Evolutionary conservation across 129 eudicot species (phyloP).

Genomic region (Arctium lappa): DNA sequence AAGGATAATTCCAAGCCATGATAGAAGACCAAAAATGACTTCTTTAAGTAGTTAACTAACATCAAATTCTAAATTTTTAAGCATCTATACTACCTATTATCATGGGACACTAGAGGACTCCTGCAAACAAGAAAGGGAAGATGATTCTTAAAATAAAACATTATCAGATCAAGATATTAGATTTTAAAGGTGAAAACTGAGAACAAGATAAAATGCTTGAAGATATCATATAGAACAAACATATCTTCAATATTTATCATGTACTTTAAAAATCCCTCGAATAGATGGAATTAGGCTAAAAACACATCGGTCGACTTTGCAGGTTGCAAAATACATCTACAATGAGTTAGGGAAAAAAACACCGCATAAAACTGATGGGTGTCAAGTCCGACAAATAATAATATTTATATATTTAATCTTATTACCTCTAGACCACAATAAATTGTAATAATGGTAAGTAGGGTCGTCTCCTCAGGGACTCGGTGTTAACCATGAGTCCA

Average conservation of each 20-base stretch:
- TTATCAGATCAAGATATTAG: constrained; percentile 12
- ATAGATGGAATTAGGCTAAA: too few relatives aligned
- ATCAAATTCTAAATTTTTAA: constrained; percentile 21
- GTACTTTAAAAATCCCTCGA: too few relatives aligned
- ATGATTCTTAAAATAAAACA: neutral
- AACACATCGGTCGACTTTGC: too few relatives aligned
- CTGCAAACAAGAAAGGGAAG: neutral
- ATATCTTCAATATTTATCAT: neutral
- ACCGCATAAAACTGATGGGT: too few relatives aligned
- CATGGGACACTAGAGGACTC: neutral
- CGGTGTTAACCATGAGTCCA: too few relatives aligned
- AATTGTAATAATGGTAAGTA: too few relatives aligned
- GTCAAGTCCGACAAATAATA: too few relatives aligned
- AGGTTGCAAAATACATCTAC: too few relatives aligned
- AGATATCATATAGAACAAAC: neutral
- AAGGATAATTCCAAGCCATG: constrained; percentile 14
- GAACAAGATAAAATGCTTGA: neutral
- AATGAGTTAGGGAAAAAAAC: too few relatives aligned
- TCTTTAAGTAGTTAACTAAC: constrained; percentile 21
- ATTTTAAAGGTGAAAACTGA: neutral
- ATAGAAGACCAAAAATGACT: neutral
- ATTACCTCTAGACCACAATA: too few relatives aligned
- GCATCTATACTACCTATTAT: constrained; percentile 4
- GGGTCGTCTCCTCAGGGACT: too few relatives aligned
- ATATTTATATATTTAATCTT: too few relatives aligned